phyloP scores from a whole-genome alignment of 2,329 filamentous ascomycete genomes.

The Lasiodiplodia hormozganensis region DNA sequence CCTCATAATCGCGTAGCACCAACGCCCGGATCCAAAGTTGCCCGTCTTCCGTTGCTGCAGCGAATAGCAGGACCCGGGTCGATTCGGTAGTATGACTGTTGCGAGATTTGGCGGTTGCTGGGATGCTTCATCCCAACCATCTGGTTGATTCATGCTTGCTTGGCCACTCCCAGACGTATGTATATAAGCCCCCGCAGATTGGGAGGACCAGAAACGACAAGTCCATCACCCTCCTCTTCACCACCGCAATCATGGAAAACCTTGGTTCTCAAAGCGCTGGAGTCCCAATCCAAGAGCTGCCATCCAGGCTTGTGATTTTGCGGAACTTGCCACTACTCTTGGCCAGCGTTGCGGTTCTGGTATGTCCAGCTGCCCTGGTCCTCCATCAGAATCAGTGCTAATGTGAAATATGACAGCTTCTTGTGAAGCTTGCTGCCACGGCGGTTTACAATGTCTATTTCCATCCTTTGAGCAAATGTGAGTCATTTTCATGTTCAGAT shows the following conservation, averaged over 20 bases:
- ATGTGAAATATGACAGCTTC: neutral
- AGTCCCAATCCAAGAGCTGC: neutral
- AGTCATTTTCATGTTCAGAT: neutral
- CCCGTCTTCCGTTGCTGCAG: neutral
- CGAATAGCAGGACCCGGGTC: neutral
- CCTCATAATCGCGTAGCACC: neutral
- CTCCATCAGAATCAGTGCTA: neutral
- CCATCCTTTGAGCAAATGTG: constrained; percentile 49
- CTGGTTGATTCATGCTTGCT: neutral
- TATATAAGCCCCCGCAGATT: neutral
- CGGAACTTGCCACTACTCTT: neutral
- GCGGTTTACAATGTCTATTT: constrained; percentile 51
- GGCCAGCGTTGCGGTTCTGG: neutral
- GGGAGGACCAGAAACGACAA: neutral
- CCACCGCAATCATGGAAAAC: constrained; percentile 1
- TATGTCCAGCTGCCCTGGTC: neutral
- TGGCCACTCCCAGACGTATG: neutral
- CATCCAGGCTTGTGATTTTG: neutral
- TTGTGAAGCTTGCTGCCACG: neutral
- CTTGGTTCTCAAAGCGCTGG: neutral
- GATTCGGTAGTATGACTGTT: neutral
- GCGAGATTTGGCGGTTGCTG: neutral
- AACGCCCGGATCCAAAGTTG: neutral
- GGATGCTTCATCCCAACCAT: neutral
- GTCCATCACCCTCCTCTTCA: neutral